Evolutionary conservation across 352 stramenopile genomes (phyloP).

Genomic region (Phytophthora nicotianae): DNA sequence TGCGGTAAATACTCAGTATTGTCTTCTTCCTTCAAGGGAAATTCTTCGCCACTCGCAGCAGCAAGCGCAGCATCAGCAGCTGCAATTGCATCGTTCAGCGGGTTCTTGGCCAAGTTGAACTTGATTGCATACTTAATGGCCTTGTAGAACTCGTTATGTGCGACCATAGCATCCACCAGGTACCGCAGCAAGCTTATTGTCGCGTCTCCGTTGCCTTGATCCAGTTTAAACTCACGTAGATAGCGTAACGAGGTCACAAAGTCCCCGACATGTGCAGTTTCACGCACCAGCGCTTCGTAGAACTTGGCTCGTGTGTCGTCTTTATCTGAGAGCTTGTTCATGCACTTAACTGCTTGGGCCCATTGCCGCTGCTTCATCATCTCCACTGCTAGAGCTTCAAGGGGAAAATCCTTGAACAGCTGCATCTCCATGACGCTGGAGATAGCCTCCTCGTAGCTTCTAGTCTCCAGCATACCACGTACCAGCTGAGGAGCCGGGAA

Average conservation of each 20-base stretch:
- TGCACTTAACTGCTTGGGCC: constrained; percentile 75
- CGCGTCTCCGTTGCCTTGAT: constrained; percentile 40
- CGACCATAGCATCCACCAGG: constrained; percentile 71
- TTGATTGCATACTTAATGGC: constrained; percentile 90
- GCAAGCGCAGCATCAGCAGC: constrained; percentile 34
- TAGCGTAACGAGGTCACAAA: constrained; percentile 74
- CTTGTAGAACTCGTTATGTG: constrained; percentile 83
- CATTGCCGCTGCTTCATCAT: constrained; percentile 78
- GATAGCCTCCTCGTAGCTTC: constrained; percentile 72
- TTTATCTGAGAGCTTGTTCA: constrained; percentile 71
- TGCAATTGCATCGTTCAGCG: constrained; percentile 36
- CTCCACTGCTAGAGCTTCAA: constrained; percentile 65
- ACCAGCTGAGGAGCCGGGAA: constrained; percentile 73
- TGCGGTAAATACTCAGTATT: constrained; percentile 37
- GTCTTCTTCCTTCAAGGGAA: constrained; percentile 21
- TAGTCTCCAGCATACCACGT: constrained; percentile 69
- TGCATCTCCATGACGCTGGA: constrained; percentile 79
- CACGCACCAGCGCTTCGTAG: constrained; percentile 62
- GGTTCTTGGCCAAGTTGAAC: constrained; percentile 62
- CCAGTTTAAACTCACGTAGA: constrained; percentile 82
- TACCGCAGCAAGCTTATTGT: constrained; percentile 53
- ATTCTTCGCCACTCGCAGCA: constrained; percentile 27
- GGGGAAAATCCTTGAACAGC: constrained; percentile 70
- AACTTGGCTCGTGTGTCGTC: constrained; percentile 45
- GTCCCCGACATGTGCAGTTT: constrained; percentile 62